Evolutionary conservation across 1,284 basidiomycete species (phyloP).

Genomic region (Puccinia triticina): DNA sequence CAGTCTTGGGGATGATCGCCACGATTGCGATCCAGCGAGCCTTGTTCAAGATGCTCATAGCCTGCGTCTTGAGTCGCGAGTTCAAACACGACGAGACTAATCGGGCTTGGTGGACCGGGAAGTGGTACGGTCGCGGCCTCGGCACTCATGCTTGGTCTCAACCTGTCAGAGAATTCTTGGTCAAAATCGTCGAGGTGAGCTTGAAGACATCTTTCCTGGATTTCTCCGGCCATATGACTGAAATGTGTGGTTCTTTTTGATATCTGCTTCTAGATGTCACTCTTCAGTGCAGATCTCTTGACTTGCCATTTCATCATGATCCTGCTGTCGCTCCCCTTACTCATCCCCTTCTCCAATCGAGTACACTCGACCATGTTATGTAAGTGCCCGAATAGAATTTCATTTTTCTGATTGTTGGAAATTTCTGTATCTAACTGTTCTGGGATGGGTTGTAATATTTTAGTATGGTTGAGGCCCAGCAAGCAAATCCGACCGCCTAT

Average conservation of each 20-base stretch:
- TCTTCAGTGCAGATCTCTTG: slow-evolving; percentile 51
- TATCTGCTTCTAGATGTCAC: slow-evolving; percentile 42
- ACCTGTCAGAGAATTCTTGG: slow-evolving; percentile 88
- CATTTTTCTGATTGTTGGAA: neutral
- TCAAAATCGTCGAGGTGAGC: slow-evolving; percentile 84
- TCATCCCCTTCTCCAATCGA: slow-evolving; percentile 84
- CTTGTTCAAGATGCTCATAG: slow-evolving; percentile 85
- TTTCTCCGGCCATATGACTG: no score
- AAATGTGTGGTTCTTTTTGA: neutral
- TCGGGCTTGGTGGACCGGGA: slow-evolving; percentile 95
- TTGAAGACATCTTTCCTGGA: neutral
- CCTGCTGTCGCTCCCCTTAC: slow-evolving; percentile 75
- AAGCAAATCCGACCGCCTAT: slow-evolving; percentile 91
- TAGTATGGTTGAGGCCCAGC: slow-evolving; percentile 81
- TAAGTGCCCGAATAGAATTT: slow-evolving; percentile 62
- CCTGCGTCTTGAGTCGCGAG: slow-evolving; percentile 87
- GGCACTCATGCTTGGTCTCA: slow-evolving; percentile 86
- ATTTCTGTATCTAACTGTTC: slow-evolving; percentile 49
- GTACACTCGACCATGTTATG: slow-evolving; percentile 83
- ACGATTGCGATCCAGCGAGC: slow-evolving; percentile 85
- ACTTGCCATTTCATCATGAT: slow-evolving; percentile 69
- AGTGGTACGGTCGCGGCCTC: slow-evolving; percentile 90
- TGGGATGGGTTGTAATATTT: slow-evolving; percentile 48
- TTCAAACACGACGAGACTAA: slow-evolving; percentile 98
- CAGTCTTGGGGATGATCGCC: slow-evolving; percentile 78